A percentile compares a stretch with the other conserved stretches of the same genome.
phyloP scores from a whole-genome alignment of 257 asterid species.

The Petrea volubilis region DNA sequence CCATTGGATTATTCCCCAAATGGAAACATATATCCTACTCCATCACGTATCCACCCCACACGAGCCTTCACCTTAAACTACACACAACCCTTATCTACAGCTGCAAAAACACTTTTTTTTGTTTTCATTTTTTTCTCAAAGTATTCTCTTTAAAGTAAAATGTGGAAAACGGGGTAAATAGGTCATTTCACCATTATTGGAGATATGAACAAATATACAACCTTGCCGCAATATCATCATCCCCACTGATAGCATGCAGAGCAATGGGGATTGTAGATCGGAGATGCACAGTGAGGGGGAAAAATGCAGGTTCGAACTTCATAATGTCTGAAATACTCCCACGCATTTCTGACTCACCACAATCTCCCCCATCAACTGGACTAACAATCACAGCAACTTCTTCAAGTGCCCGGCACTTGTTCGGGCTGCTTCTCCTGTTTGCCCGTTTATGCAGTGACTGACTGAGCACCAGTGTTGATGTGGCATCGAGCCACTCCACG shows the following conservation, averaged over 20 bases:
- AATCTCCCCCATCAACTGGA: conserved; percentile 41
- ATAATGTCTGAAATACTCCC: conserved; percentile 27
- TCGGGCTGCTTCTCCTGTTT: conserved; percentile 50
- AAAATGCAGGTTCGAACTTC: conserved; percentile 74
- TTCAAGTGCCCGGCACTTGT: conserved; percentile 53
- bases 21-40: not conserved
- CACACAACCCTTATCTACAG: not conserved
- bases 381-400: conserved; percentile 58
- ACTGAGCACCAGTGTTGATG: conserved; percentile 70
- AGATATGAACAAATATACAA: conserved; percentile 66
- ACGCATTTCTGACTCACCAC: not conserved
- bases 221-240: conserved; percentile 70
- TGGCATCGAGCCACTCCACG: conserved; percentile 82
- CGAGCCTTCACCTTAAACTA: not conserved
- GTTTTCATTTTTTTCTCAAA: not conserved
- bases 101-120: not conserved
- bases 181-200: not conserved
- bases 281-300: conserved; percentile 69
- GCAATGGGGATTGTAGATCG: conserved; percentile 70
- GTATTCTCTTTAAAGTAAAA: not conserved
- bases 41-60: not conserved
- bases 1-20: not conserved
- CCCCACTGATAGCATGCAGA: conserved; percentile 80
- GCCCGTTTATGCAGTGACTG: conserved; percentile 44
- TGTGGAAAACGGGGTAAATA: not conserved